Base-by-base conservation (phyloP, 2,329 filamentous ascomycete genomes). In the Diplodia sapinea region DNA sequence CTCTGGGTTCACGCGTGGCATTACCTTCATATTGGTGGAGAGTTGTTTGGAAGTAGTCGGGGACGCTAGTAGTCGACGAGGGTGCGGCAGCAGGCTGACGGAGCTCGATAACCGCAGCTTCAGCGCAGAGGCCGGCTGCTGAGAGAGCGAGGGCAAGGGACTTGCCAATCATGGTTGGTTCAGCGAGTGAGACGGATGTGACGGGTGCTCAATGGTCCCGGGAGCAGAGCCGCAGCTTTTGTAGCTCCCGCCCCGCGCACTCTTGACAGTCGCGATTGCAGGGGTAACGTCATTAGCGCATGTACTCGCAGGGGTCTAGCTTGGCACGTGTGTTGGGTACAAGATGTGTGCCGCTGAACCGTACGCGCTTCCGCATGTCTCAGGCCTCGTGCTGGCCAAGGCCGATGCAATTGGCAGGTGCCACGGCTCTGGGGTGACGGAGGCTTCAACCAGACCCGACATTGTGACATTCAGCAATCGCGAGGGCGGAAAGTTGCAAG, bases 21-120 rank as follows among this genome's bases (percentile, higher is more conserved):
- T 31, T 11, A 64, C 66, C 66, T 55, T 59, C 66, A 36, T 55
- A 68, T 50, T 64, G 66, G 29, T 64, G 40, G 11, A 59, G 66
- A 7, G 47, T 63, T 3, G 66, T 64, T 20, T 68, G 66, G 40
- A 68, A 63, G 38, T 68, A 64, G 20, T 68, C 50, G 17, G 66
- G 66, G 23, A 68, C 57, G 23, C 23, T 59, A 2, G 56, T 63
- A 2, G 29, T 13, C 8, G 52, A 56, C 20, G 43, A 29, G 11
- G 59, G 15, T 1, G 64, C 40, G 15, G 64, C 64, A 29, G 43
- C 31, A 38, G 59, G n/a, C 11, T 63, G 26, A 6, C 59, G 43
- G 31, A 51, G 59, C 43, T 63, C 59, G 20, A 56, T 43, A 26
- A 40, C 55, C 13, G 29, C 64, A n/a, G 64, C 64, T 13, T 66